Percentiles rank a stretch among this genome's conserved stretches.
Conservation (phyloP, 495 filamentous ascomycete species). For the Penicillium paxilli region DNA sequence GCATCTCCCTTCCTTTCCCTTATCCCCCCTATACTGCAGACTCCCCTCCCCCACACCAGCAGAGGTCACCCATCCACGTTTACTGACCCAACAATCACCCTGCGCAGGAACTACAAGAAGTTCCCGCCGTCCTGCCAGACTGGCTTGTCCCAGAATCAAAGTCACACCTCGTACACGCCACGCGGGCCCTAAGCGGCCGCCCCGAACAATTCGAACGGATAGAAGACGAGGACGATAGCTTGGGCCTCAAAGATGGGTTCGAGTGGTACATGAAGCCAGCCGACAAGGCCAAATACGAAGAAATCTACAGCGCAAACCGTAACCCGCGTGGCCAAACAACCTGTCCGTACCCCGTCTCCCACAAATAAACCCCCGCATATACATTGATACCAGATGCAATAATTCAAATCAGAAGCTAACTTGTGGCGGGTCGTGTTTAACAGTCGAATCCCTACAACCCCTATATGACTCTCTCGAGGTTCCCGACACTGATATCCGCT, state of each 20-base stretch:
- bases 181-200: conserved; percentile 71
- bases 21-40: neutral
- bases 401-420: too few relatives aligned
- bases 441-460: conserved; percentile 76
- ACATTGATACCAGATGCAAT: too few relatives aligned
- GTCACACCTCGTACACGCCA: conserved; percentile 91
- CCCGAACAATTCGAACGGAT: conserved; percentile 79
- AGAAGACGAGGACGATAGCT: conserved; percentile 71
- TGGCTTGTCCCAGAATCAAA: conserved; percentile 98
- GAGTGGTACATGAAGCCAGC: conserved; percentile 98
- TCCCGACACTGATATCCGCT: conserved; percentile 90
- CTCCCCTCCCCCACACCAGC: too few relatives aligned
- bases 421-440: neutral
- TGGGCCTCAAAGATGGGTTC: conserved; percentile 90
- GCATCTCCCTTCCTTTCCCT: conserved; percentile 25
- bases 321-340: conserved; percentile 81
- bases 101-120: conserved; percentile 77
- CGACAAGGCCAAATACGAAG: conserved; percentile 90
- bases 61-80: too few relatives aligned
- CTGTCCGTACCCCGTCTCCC: conserved; percentile 51
- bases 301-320: conserved; percentile 88
- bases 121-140: conserved; percentile 80
- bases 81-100: conserved; percentile 1
- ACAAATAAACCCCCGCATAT: too few relatives aligned
- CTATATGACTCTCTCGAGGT: conserved; percentile 92